phyloP scores from a whole-genome alignment of 2,329 filamentous ascomycete species.

The Ceratocystis alfenasii region DNA sequence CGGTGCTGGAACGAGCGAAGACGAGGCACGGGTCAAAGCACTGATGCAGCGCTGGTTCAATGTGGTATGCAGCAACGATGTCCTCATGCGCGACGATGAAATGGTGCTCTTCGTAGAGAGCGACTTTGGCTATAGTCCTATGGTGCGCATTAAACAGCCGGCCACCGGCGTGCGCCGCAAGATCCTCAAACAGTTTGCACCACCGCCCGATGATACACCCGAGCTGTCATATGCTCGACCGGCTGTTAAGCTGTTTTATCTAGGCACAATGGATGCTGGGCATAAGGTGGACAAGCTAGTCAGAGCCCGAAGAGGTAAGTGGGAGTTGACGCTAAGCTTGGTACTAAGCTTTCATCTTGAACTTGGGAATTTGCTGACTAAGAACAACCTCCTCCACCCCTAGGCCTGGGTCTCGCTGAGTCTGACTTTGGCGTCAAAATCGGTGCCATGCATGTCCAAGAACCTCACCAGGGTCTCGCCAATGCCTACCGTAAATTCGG shows the following conservation, averaged over 20 bases:
- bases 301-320: conserved; percentile 74
- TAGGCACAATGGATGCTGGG: conserved; percentile 90
- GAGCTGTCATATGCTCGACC: conserved; percentile 84
- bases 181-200: conserved; percentile 95
- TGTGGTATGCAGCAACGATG: conserved; percentile 80
- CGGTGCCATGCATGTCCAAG: conserved; percentile 73
- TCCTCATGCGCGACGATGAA: conserved; percentile 89
- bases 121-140: conserved; percentile 94
- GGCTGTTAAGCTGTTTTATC: conserved; percentile 87
- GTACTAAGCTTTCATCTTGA: no score
- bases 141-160: conserved; percentile 90
- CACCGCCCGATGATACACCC: conserved; percentile 90
- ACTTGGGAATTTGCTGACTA: conserved; percentile 22
- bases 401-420: conserved; percentile 82
- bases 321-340: not conserved
- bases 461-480: conserved; percentile 74
- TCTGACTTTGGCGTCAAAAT: conserved; percentile 89
- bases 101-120: conserved; percentile 98
- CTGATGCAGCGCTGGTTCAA: conserved; percentile 92
- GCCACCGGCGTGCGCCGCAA: conserved; percentile 91
- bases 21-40: conserved; percentile 78
- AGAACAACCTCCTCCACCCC: not conserved
- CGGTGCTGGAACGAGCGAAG: conserved; percentile 89
- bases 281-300: conserved; percentile 94
- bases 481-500: conserved; percentile 92